Conservation (phyloP, 2,329 filamentous ascomycete species). For the Curvularia hawaiiensis region DNA sequence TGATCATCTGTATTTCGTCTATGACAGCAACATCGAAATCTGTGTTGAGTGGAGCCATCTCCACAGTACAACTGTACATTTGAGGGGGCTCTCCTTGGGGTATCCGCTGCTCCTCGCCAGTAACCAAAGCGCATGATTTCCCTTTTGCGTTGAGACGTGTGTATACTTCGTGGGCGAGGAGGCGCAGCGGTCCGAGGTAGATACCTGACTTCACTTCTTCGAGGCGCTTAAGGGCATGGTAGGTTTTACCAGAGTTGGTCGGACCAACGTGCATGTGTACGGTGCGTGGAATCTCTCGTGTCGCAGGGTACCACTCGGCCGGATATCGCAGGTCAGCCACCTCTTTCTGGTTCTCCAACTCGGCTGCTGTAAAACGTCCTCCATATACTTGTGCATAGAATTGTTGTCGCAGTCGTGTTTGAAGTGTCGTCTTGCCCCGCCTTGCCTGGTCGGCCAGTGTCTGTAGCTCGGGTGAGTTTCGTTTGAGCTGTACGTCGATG, state of each 20-base stretch:
- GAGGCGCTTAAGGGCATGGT: conserved; percentile 84
- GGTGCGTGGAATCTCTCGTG: conserved; percentile 77
- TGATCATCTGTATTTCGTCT: conserved; percentile 99
- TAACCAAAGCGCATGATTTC: conserved; percentile 77
- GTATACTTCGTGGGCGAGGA: conserved; percentile 95
- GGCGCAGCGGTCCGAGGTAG: conserved; percentile 86
- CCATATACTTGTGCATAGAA: conserved; percentile 60
- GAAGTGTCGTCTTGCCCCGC: conserved; percentile 22
- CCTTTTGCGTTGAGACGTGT: conserved; percentile 81
- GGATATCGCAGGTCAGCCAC: conserved; percentile 88
- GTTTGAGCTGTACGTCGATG: conserved; percentile 31
- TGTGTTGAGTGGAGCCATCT: conserved; percentile 73
- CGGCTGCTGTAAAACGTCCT: conserved; percentile 44
- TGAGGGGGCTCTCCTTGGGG: conserved; percentile 56
- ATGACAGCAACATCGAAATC: conserved; percentile 90
- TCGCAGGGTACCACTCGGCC: conserved; percentile 88
- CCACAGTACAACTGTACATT: conserved; percentile 88
- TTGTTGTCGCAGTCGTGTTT: conserved; percentile 67
- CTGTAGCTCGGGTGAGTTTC: conserved; percentile 23
- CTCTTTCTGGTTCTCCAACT: conserved; percentile 45
- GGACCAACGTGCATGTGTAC: conserved; percentile 94
- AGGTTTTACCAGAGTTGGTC: conserved; percentile 98
- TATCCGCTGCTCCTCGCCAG: conserved; percentile 84
- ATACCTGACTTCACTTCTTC: conserved; percentile 77
- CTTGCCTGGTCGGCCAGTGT: conserved; percentile 18